phyloP scores from a whole-genome alignment of 306 rosid genomes.

The Pyrus communis region DNA sequence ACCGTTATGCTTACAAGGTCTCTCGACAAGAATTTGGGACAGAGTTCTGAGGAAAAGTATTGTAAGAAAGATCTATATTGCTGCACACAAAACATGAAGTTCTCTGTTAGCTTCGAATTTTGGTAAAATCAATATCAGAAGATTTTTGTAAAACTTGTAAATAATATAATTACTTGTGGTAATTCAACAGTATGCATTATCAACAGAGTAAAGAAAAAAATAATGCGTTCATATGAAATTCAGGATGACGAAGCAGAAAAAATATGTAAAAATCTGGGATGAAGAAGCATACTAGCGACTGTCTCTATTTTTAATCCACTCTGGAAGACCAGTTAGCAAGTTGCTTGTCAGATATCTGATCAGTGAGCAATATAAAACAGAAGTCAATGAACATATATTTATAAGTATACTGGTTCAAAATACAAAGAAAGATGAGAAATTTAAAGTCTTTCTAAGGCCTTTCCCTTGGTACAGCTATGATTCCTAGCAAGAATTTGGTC shows the following conservation, averaged over 20 bases:
- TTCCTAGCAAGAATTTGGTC: too few species aligned
- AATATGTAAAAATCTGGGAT: background rate
- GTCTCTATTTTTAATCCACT: constrained; percentile 16
- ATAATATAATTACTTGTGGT: background rate
- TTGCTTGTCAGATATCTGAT: constrained; percentile 22
- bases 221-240: background rate
- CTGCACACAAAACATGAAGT: constrained; percentile 1
- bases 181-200: too few species aligned
- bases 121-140: background rate
- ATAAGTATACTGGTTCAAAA: background rate
- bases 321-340: constrained; percentile 16
- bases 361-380: background rate
- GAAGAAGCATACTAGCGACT: constrained; percentile 17
- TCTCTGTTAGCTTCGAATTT: background rate
- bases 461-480: background rate
- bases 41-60: background rate
- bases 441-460: background rate
- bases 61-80: constrained; percentile 12
- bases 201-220: background rate
- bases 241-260: background rate
- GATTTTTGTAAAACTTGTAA: background rate
- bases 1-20: background rate
- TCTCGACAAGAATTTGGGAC: constrained; percentile 8
- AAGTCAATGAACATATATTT: background rate
- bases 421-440: background rate